Evolutionary conservation across 2,329 filamentous ascomycete species (phyloP).

Genomic region (Hypoxylon sp.): DNA sequence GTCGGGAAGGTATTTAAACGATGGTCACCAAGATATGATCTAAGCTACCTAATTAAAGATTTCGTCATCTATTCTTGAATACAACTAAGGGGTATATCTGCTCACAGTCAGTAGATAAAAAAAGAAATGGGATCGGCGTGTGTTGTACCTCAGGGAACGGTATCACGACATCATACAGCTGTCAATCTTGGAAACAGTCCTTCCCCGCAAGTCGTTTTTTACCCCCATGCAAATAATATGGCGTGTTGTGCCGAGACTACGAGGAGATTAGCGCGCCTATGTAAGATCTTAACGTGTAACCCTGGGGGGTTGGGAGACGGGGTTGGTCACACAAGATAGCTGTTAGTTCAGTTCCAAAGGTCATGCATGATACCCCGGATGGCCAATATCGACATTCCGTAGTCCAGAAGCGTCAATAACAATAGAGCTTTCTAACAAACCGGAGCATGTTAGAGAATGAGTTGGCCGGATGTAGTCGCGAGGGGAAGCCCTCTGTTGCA

Average conservation of each 20-base stretch:
- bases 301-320: not conserved
- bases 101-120: conserved; percentile 12
- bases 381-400: not conserved
- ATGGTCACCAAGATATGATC: not conserved
- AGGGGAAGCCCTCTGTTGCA: not conserved
- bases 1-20: conserved; percentile 11
- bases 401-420: not conserved
- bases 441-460: not conserved
- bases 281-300: conserved; percentile 29
- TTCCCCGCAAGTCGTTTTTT: conserved; percentile 23
- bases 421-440: not conserved
- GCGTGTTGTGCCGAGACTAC: conserved; percentile 13
- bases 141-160: conserved; percentile 5
- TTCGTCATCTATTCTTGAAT: conserved; percentile 9
- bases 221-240: conserved; percentile 3
- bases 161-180: conserved; percentile 27
- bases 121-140: conserved; percentile 17
- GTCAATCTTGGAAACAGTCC: conserved; percentile 15
- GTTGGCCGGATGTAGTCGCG: not conserved
- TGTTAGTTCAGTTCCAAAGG: conserved; percentile 4
- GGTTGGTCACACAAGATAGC: conserved; percentile 1
- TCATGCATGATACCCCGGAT: conserved; percentile 24
- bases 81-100: not conserved
- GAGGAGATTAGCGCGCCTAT: conserved; percentile 19
- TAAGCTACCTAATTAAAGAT: conserved; percentile 2